These are phyloP conservation scores for Dipteronia sinensis DNA, from an alignment of 345 rosid species.

Conservation along the genomic window DNA sequence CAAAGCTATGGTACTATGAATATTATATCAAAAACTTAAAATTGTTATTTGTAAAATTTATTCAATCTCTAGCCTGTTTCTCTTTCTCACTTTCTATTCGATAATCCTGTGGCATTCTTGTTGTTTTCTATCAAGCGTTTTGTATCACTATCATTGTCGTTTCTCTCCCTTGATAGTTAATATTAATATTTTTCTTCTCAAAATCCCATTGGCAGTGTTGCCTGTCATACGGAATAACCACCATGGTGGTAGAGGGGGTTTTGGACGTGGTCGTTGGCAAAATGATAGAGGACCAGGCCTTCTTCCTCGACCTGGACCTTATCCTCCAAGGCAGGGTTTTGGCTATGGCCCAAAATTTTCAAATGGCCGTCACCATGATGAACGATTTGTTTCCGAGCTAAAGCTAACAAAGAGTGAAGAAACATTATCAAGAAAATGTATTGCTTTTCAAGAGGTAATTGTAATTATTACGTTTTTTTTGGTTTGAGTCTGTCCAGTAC, in stretches of 20 bases:
- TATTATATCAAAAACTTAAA: neutral
- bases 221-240: constrained; percentile 59
- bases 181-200: neutral
- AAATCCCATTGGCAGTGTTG: constrained; percentile 54
- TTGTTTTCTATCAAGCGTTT: neutral
- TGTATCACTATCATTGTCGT: neutral
- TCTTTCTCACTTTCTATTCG: neutral
- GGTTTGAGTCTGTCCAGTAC: neutral
- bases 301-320: constrained; percentile 90
- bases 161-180: neutral
- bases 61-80: neutral
- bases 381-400: constrained; percentile 87
- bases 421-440: constrained; percentile 76
- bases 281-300: constrained; percentile 87
- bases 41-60: neutral
- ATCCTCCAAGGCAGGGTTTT: constrained; percentile 72
- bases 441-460: constrained; percentile 85
- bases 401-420: constrained; percentile 86
- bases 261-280: constrained; percentile 86
- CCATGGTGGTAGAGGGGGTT: constrained; percentile 66
- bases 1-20: neutral
- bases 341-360: constrained; percentile 69
- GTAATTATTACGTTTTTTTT: neutral
- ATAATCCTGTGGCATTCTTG: neutral
- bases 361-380: constrained; percentile 72